A percentile compares a stretch with the other conserved stretches of the same genome.
Evolutionary conservation across 768 basidiomycete genomes (phyloP).

Genomic region (Rhodosporidiobolus odoratus): DNA sequence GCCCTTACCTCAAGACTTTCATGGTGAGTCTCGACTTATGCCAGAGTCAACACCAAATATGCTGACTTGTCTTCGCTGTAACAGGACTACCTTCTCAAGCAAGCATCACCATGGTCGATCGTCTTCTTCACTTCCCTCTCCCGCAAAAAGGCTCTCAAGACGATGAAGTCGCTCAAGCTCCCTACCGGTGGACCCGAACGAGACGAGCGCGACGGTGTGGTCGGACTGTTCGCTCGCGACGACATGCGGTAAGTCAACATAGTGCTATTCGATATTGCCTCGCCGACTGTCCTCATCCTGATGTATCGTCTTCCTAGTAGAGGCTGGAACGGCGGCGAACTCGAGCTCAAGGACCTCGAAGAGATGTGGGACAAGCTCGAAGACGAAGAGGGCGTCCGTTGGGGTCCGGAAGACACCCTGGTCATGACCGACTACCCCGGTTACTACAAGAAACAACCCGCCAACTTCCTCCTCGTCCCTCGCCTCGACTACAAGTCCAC

Average conservation of each 20-base stretch:
- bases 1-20: conserved; percentile 21
- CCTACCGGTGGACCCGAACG: conserved; percentile 34
- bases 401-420: conserved; percentile 21
- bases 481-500: conserved; percentile 13
- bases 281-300: background rate
- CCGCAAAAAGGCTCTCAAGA: conserved; percentile 12
- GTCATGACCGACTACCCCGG: conserved; percentile 12
- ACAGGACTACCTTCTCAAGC: conserved; percentile 29
- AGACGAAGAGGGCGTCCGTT: conserved; percentile 26
- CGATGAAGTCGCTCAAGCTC: conserved; percentile 19
- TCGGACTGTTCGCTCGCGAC: conserved; percentile 27
- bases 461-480: conserved; percentile 19
- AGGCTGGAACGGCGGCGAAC: background rate
- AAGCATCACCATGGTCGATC: conserved; percentile 12
- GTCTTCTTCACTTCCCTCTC: conserved; percentile 21
- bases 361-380: conserved; percentile 16
- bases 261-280: background rate
- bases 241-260: conserved; percentile 8
- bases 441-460: conserved; percentile 5
- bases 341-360: conserved; percentile 28
- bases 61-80: background rate
- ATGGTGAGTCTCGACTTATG: background rate
- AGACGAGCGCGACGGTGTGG: conserved; percentile 33
- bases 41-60: background rate
- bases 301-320: background rate